Evolutionary conservation across 345 rosid species (phyloP), one percentile per base, ranked within the genome.

Genomic region (Ceriops zippeliana): DNA sequence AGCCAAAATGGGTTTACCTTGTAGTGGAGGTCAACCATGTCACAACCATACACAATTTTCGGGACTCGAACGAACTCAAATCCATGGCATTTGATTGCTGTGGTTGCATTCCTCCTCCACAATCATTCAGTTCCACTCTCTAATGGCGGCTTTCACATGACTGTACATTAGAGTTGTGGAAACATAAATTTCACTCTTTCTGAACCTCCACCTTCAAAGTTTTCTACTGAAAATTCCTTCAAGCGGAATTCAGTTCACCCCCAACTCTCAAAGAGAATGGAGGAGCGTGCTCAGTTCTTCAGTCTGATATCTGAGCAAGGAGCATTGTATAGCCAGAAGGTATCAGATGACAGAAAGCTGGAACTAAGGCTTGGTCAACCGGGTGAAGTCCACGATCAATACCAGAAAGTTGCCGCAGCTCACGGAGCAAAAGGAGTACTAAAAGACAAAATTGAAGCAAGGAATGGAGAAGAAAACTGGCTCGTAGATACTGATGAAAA

Each of bases 321-420:
- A 79, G 83, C 80, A 16, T 86, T 88, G 87, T 69, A 70, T 51
- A 53, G 67, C 7, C 79, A 68, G 52, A 76, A 72, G 9, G 68
- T 66, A 6, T 70, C 81, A 38, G 92, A 86, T 67, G 96, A 90
- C 81, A 87, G 80, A 76, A 85, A 86, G 72, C 93, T 96, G 59
- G 99, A 96, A 73, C 89, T 96, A 1, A 91, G 93, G 84, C 97
- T 96, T 61, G 98, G 91, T 80, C 98, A 89, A 13, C 99, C 99
- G 6, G 96, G 96, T 52, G 86, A 87, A 68, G 87, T 58, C 63
- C 32, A 77, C 27, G 21, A 47, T 56, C 60, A 63, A 65, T 37
- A 56, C 68, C 16, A 58, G 53, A 34, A 61, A 4, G 46, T 20
- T 26, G 24, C 57, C 22, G 7, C 19, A 30, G 24, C 9, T 52